A percentile compares a stretch with the other conserved stretches of the same genome.
Conservation (phyloP, 495 filamentous ascomycete species). For the Neurospora sp. region DNA sequence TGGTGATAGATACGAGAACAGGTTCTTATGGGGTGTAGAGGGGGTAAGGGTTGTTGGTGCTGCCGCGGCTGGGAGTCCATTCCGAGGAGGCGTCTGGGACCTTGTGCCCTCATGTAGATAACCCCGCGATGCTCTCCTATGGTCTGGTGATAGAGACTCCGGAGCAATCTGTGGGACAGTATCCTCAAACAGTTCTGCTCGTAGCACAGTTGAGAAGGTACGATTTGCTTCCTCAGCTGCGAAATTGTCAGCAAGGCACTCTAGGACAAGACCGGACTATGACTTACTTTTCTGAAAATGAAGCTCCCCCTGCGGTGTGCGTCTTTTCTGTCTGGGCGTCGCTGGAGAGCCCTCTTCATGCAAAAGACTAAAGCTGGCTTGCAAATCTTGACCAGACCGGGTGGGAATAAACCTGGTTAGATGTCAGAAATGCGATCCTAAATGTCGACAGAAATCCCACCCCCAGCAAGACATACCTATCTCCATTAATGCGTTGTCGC, state of each 20-base stretch:
- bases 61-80: conserved; percentile 40
- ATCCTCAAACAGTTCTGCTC: conserved; percentile 81
- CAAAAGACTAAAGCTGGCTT: conserved; percentile 80
- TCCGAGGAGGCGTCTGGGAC: conserved; percentile 71
- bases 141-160: conserved; percentile 53
- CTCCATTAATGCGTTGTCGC: conserved; percentile 74
- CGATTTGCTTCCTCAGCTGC: conserved; percentile 88
- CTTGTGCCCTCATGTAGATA: conserved; percentile 58
- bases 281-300: conserved; percentile 84
- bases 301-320: conserved; percentile 81
- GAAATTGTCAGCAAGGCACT: conserved; percentile 30
- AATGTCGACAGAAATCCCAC: neutral
- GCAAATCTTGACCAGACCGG: conserved; percentile 83
- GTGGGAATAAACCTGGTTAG: conserved; percentile 81
- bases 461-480: conserved; percentile 42
- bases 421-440: neutral
- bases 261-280: neutral
- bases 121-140: conserved; percentile 42
- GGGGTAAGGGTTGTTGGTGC: conserved; percentile 67
- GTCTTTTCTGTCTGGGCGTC: conserved; percentile 72
- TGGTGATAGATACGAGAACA: conserved; percentile 86
- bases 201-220: conserved; percentile 79
- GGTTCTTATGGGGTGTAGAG: conserved; percentile 92
- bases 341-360: conserved; percentile 88
- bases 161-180: conserved; percentile 76